Percentiles rank a stretch among this genome's conserved stretches.
These are phyloP conservation scores for Amylocystis lapponica DNA, from an alignment of 768 basidiomycete species.

Conservation along the genomic window DNA sequence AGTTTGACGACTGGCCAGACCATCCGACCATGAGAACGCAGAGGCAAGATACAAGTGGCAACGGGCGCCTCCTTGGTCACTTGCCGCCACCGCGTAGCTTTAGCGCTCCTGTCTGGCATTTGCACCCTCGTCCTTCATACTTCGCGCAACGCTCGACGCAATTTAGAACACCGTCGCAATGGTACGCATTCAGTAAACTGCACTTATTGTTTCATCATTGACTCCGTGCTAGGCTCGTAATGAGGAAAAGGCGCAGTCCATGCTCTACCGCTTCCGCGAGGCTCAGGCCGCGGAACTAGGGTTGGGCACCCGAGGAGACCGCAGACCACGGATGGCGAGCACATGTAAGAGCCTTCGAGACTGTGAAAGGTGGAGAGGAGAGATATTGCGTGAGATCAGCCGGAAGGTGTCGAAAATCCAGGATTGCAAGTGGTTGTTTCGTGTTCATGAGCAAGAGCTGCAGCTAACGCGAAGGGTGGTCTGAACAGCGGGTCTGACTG, in stretches of 20 bases:
- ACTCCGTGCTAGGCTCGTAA: slow-evolving; percentile 65
- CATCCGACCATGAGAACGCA: no score
- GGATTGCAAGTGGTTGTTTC: slow-evolving; percentile 54
- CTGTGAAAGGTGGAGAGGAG: slow-evolving; percentile 94
- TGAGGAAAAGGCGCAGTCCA: slow-evolving; percentile 96
- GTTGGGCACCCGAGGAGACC: slow-evolving; percentile 75
- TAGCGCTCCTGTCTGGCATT: no score
- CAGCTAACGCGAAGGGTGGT: neutral
- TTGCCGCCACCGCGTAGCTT: no score
- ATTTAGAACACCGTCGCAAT: no score
- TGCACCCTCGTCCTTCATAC: no score
- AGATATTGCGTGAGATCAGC: slow-evolving; percentile 91
- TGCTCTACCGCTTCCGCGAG: slow-evolving; percentile 94
- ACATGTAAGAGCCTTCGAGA: slow-evolving; percentile 88
- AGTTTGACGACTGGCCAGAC: no score
- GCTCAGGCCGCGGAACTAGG: slow-evolving; percentile 95
- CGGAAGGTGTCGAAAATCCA: slow-evolving; percentile 98
- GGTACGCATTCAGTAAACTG: no score
- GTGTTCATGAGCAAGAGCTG: neutral
- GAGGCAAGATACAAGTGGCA: no score
- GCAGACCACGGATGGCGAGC: slow-evolving; percentile 89
- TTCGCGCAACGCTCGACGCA: no score
- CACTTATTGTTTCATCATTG: no score
- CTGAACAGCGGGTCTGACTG: slow-evolving; percentile 74
- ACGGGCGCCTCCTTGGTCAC: no score